A percentile compares a stretch with the other conserved stretches of the same genome.
phyloP scores from a whole-genome alignment of 495 filamentous ascomycete genomes.

The Penicillium samsonianum region DNA sequence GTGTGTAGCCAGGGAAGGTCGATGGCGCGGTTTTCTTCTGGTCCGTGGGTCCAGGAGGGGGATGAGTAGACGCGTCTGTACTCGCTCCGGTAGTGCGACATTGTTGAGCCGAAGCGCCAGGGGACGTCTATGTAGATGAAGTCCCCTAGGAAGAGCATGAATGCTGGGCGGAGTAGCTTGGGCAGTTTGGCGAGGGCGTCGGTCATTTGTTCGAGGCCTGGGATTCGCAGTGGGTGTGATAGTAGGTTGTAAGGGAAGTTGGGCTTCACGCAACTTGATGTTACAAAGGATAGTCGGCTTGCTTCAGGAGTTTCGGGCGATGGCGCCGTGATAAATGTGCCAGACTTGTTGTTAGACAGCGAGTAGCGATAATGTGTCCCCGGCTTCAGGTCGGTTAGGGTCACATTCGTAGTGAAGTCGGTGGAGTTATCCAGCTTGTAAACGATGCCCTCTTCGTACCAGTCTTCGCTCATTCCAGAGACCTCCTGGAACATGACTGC shows the following conservation, averaged over 20 bases:
- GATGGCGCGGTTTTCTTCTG: slow-evolving; percentile 42
- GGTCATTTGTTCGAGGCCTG: slow-evolving; percentile 69
- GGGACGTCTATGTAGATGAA: slow-evolving; percentile 98
- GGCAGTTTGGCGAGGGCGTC: slow-evolving; percentile 60
- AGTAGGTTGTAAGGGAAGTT: slow-evolving; percentile 85
- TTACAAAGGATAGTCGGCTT: slow-evolving; percentile 79
- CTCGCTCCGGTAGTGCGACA: slow-evolving; percentile 79
- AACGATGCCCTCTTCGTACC: slow-evolving; percentile 67
- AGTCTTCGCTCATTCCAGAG: slow-evolving; percentile 36
- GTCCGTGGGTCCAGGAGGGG: slow-evolving; percentile 72
- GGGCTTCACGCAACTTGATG: slow-evolving; percentile 87
- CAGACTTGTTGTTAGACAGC: slow-evolving; percentile 79
- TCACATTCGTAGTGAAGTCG: slow-evolving; percentile 74
- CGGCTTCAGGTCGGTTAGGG: slow-evolving; percentile 54
- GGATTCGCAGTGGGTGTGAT: slow-evolving; percentile 77
- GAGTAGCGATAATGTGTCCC: slow-evolving; percentile 75
- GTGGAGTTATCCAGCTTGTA: slow-evolving; percentile 68
- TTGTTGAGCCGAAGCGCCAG: slow-evolving; percentile 66
- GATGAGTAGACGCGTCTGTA: slow-evolving; percentile 93
- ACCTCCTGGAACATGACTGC: slow-evolving; percentile 61
- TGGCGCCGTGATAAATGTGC: slow-evolving; percentile 74
- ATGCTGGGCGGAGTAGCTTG: slow-evolving; percentile 59
- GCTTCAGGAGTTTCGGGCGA: slow-evolving; percentile 59
- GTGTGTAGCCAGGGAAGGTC: slow-evolving; percentile 95
- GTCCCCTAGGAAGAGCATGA: slow-evolving; percentile 99